A percentile compares a stretch with the other conserved stretches of the same genome.
These are phyloP conservation scores for Cladorrhinum samala DNA, from an alignment of 495 filamentous ascomycete genomes.

Conservation along the genomic window DNA sequence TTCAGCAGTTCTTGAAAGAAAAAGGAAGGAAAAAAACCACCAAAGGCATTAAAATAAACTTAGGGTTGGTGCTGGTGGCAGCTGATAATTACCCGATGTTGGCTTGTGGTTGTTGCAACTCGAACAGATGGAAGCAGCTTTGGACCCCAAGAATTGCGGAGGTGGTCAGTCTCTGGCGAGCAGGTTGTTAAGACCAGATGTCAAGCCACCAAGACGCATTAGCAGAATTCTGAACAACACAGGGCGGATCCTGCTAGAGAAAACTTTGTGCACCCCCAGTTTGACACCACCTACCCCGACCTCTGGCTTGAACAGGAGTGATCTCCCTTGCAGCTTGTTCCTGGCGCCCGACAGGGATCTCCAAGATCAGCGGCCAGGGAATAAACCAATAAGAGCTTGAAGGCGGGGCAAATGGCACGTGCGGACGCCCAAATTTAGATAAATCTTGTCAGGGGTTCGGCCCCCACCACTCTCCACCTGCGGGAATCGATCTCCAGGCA, in stretches of 20 bases:
- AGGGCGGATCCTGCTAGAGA: neutral
- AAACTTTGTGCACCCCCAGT: constrained; percentile 1
- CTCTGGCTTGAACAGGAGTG: neutral
- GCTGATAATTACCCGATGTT: no score
- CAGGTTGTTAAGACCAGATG: neutral
- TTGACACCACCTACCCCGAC: neutral
- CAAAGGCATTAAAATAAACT: no score
- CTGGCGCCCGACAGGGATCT: constrained; percentile 8
- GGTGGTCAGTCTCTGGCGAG: neutral
- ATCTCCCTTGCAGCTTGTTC: constrained; percentile 18
- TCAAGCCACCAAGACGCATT: neutral
- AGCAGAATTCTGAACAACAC: neutral
- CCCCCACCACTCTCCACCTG: constrained; percentile 1
- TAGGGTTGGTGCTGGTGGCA: no score
- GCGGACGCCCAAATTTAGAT: constrained; percentile 1
- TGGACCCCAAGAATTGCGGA: neutral
- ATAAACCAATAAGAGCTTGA: neutral
- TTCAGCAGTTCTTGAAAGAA: no score
- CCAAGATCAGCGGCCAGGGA: neutral
- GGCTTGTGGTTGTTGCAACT: no score
- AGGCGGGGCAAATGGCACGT: neutral
- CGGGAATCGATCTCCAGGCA: constrained; percentile 7
- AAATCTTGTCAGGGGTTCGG: neutral
- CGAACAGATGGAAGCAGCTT: no score
- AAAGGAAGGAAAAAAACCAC: no score